phyloP scores from a whole-genome alignment of 192 early-diverging fungal genomes.

The Coemansia sp. region DNA sequence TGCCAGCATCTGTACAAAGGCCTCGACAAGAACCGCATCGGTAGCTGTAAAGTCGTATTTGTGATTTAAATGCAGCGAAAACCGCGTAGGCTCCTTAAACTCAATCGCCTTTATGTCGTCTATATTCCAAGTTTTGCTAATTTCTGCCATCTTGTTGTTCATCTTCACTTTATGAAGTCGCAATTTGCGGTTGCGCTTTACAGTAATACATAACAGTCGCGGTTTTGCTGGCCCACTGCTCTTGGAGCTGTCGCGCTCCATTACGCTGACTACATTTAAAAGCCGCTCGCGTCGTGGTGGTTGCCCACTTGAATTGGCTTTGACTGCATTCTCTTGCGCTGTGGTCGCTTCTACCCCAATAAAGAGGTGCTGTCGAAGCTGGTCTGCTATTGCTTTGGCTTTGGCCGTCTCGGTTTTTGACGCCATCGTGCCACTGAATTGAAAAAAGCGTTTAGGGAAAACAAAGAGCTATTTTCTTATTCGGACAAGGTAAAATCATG shows the following conservation, averaged over 20 bases:
- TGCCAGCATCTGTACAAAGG: slow-evolving; percentile 49
- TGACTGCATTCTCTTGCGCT: slow-evolving; percentile 38
- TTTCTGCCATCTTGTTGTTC: slow-evolving; percentile 32
- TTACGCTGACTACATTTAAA: slow-evolving; percentile 45
- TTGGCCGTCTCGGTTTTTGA: slow-evolving; percentile 43
- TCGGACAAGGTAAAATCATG: too few species aligned
- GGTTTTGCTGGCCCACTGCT: slow-evolving; percentile 37
- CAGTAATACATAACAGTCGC: slow-evolving; percentile 45
- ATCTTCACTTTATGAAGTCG: slow-evolving; percentile 52
- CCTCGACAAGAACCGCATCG: slow-evolving; percentile 42
- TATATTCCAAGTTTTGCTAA: slow-evolving; percentile 48
- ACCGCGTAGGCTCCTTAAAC: slow-evolving; percentile 49
- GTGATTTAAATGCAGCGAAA: slow-evolving; percentile 44
- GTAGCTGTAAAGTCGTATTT: slow-evolving; percentile 44
- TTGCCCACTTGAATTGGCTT: slow-evolving; percentile 32
- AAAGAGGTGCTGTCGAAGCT: slow-evolving; percentile 36
- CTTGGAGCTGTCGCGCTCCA: slow-evolving; percentile 49
- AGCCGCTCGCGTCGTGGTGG: slow-evolving; percentile 49
- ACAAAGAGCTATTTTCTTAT: too few species aligned
- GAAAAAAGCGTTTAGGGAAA: too few species aligned
- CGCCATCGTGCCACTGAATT: slow-evolving; percentile 11
- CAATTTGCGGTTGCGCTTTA: slow-evolving; percentile 52
- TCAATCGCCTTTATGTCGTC: slow-evolving; percentile 50
- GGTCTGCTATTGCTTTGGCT: slow-evolving; percentile 44
- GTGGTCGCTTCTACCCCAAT: slow-evolving; percentile 47